phyloP scores from a whole-genome alignment of 2,329 filamentous ascomycete genomes.

The Fusarium subglutinans region DNA sequence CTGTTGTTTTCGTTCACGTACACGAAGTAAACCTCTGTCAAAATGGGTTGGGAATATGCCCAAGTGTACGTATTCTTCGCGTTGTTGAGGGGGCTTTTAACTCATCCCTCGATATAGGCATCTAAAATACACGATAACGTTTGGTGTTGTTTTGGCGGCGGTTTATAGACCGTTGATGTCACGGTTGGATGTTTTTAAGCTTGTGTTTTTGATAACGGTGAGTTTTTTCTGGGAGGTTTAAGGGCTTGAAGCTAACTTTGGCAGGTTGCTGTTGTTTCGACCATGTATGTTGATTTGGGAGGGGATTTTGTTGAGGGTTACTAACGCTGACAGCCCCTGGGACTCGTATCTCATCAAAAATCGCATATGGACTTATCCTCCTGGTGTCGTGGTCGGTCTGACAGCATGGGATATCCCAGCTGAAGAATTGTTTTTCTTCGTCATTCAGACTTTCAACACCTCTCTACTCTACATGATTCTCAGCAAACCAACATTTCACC shows the following conservation, averaged over 20 bases:
- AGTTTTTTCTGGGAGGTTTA: rapidly evolving
- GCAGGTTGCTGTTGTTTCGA: conserved; percentile 66
- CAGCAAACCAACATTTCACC: conserved; percentile 69
- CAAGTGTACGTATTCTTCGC: conserved; percentile 28
- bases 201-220: conserved; percentile 32
- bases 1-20: not conserved
- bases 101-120: conserved; percentile 22
- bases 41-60: conserved; percentile 38
- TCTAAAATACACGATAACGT: conserved; percentile 38
- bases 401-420: conserved; percentile 71
- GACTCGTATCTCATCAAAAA: conserved; percentile 77
- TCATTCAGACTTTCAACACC: conserved; percentile 80
- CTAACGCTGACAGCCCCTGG: conserved; percentile 63
- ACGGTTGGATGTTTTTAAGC: conserved; percentile 25
- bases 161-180: conserved; percentile 32
- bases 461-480: conserved; percentile 73
- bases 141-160: conserved; percentile 15
- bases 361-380: conserved; percentile 76
- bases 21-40: conserved; percentile 20
- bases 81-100: not conserved
- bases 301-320: not conserved
- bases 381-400: conserved; percentile 69
- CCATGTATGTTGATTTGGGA: conserved; percentile 52
- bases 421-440: conserved; percentile 81
- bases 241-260: not conserved